Evolutionary conservation across 2,329 filamentous ascomycete genomes (phyloP).

Genomic region (Botryosphaeria dothidea): DNA sequence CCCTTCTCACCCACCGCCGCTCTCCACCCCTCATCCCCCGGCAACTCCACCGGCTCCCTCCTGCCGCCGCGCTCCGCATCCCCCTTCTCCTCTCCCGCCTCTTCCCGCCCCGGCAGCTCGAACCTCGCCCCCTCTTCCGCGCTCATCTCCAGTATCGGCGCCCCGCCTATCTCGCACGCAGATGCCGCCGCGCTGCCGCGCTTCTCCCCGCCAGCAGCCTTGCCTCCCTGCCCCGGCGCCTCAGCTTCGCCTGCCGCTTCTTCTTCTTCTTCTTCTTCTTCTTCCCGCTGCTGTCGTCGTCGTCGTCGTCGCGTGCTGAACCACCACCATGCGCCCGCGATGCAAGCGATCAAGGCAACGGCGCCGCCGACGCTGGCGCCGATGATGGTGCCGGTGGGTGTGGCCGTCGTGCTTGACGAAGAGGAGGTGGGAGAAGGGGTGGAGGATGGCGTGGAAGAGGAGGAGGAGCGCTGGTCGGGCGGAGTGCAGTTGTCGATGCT

Average conservation of each 20-base stretch:
- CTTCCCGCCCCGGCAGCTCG: not conserved
- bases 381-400: not conserved
- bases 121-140: not conserved
- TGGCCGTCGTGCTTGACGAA: not conserved
- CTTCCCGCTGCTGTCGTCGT: not conserved
- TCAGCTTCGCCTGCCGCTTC: not conserved
- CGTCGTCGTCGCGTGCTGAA: not conserved
- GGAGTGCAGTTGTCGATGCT: slow-evolving; percentile 33
- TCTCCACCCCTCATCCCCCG: not conserved
- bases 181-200: not conserved
- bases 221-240: not conserved
- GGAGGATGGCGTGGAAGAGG: not conserved
- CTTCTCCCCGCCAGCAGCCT: not conserved
- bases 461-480: slow-evolving; percentile 22
- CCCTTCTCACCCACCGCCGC: not conserved
- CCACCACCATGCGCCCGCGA: not conserved
- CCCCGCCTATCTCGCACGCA: not conserved
- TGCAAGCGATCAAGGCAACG: not conserved
- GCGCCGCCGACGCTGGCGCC: not conserved
- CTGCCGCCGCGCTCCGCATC: not conserved
- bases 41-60: not conserved
- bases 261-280: not conserved
- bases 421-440: not conserved
- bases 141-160: not conserved
- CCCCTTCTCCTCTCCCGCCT: not conserved